These are phyloP conservation scores for Cyclotella choctawhatcheeana DNA, from an alignment of 108 stramenopile genomes.

Conservation along the genomic window DNA sequence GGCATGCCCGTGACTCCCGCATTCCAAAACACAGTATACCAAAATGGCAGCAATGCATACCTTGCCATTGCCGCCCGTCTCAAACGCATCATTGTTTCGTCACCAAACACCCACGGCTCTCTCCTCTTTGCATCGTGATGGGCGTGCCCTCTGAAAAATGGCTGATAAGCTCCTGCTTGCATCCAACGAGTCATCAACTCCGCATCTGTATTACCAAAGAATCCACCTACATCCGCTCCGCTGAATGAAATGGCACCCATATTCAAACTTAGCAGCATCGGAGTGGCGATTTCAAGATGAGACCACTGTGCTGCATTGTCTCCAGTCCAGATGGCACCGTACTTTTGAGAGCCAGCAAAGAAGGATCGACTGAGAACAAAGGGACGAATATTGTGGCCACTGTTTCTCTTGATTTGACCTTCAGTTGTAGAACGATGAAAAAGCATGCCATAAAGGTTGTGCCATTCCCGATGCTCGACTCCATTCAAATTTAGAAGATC, in stretches of 20 bases:
- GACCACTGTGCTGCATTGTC: conserved; percentile 97
- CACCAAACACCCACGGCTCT: conserved; percentile 99
- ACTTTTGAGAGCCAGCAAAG: conserved; percentile 95
- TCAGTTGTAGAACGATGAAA: conserved; percentile 96
- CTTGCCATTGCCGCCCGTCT: conserved; percentile 90
- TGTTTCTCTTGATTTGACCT: conserved; percentile 84
- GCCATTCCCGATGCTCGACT: conserved; percentile 99
- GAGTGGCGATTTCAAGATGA: conserved; percentile 90
- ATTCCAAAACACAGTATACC: conserved; percentile 95
- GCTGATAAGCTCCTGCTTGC: conserved; percentile 97
- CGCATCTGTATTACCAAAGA: conserved; percentile 95
- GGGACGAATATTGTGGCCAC: conserved; percentile 81
- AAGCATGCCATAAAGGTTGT: conserved; percentile 98
- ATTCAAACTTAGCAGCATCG: conserved; percentile 96
- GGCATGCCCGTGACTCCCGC: conserved; percentile 92
- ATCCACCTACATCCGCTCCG: conserved; percentile 99
- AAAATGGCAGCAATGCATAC: conserved; percentile 96
- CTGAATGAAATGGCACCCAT: conserved; percentile 94
- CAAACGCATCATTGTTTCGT: conserved; percentile 82
- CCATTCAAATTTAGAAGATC: conserved; percentile 87
- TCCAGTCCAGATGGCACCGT: conserved; percentile 99
- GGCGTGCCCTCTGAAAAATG: conserved; percentile 99
- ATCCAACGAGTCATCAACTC: conserved; percentile 99
- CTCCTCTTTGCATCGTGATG: conserved; percentile 97
- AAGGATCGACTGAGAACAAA: conserved; percentile 97